Conservation (phyloP, 768 basidiomycete species). For the Serendipita sp. region DNA sequence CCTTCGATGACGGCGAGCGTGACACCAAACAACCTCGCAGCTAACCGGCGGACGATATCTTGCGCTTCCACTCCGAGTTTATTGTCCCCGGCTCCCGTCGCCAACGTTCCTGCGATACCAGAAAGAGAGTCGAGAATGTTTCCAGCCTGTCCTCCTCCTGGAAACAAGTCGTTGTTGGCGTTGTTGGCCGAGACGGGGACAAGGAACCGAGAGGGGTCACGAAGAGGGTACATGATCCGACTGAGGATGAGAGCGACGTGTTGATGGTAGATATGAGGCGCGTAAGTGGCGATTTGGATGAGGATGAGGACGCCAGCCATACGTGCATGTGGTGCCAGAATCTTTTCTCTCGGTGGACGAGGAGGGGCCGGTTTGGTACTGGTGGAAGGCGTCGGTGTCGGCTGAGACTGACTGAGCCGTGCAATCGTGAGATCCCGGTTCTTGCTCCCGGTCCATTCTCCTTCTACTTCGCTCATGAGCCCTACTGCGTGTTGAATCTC, state of each 20-base stretch:
- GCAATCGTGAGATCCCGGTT: neutral
- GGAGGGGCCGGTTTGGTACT: neutral
- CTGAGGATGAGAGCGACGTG: conserved; percentile 80
- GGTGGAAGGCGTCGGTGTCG: neutral
- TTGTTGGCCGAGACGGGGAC: neutral
- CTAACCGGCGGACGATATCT: neutral
- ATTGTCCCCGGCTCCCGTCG: neutral
- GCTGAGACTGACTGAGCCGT: neutral
- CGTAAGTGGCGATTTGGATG: conserved; percentile 83
- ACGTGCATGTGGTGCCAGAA: conserved; percentile 20
- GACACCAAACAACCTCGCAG: neutral
- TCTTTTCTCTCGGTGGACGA: neutral
- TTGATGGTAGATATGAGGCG: conserved; percentile 71
- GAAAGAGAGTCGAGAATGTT: neutral
- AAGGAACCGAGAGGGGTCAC: conserved; percentile 40
- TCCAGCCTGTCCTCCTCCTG: neutral
- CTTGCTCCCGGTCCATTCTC: neutral
- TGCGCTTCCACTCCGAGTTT: neutral
- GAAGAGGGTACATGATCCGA: conserved; percentile 77
- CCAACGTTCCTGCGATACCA: neutral
- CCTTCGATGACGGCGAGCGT: neutral
- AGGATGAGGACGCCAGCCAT: conserved; percentile 90
- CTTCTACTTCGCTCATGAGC: conserved; percentile 30
- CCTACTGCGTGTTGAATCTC: conserved; percentile 77
- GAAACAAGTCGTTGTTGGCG: too few species aligned